These are phyloP conservation scores for Sinapis alba DNA, from an alignment of 441 rosid genomes.

Conservation along the genomic window DNA sequence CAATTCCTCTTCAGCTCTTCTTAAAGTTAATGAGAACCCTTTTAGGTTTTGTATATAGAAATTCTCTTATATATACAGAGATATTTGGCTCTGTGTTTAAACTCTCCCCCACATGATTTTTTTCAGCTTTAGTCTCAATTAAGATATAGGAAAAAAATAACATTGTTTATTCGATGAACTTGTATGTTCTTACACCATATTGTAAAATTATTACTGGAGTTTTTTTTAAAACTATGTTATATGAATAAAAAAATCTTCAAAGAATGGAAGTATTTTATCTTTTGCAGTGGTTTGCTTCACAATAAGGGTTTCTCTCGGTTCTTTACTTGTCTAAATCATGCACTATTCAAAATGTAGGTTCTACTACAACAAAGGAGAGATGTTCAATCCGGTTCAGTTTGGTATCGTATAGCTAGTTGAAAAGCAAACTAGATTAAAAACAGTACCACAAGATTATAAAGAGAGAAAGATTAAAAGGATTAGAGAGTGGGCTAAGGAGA, in stretches of 20 bases:
- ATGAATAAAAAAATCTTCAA: background rate
- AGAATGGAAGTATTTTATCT: background rate
- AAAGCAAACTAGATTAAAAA: background rate
- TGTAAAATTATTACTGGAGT: background rate
- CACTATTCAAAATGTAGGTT: background rate
- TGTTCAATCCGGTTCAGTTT: background rate
- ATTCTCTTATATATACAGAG: conserved; percentile 17
- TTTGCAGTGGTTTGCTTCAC: background rate
- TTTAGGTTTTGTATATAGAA: conserved; percentile 22
- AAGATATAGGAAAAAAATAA: too few species aligned
- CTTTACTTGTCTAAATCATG: background rate
- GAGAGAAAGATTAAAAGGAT: background rate
- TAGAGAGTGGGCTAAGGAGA: conserved; percentile 10
- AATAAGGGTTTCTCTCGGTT: background rate
- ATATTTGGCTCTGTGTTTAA: background rate
- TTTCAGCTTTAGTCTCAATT: background rate
- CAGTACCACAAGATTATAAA: background rate
- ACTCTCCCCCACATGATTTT: background rate
- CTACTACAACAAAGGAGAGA: background rate
- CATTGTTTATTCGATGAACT: too few species aligned
- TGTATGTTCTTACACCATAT: background rate
- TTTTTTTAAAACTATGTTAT: background rate
- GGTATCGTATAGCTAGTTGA: background rate
- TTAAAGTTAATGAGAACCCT: conserved; percentile 6
- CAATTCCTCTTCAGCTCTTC: conserved; percentile 13